Percentiles rank a stretch among this genome's conserved stretches.
Evolutionary conservation across 176 grass and related monocot species (phyloP).

Genomic region (Juncus effusus): DNA sequence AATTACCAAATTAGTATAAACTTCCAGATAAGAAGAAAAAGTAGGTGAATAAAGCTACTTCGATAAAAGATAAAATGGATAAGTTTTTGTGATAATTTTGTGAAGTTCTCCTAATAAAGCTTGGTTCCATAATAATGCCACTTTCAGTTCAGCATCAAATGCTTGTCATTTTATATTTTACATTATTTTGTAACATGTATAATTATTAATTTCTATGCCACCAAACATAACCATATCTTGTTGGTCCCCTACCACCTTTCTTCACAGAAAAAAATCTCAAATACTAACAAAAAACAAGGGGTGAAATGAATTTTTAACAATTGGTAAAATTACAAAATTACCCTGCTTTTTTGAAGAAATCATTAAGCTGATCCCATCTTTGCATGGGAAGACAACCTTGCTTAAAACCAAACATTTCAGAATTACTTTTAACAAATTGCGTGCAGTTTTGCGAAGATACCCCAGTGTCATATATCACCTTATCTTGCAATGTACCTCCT

Average conservation of each 20-base stretch:
- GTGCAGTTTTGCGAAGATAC: constrained; percentile 36
- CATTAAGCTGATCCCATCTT: constrained; percentile 94
- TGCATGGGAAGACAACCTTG: constrained; percentile 67
- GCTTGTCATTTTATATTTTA: background rate
- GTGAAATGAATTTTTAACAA: background rate
- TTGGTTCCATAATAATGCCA: background rate
- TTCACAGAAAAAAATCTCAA: background rate
- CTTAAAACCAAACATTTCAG: constrained; percentile 70
- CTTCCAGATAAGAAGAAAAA: background rate
- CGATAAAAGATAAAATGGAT: background rate
- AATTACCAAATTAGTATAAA: background rate
- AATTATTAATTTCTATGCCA: background rate
- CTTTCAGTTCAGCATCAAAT: background rate
- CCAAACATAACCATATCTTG: background rate
- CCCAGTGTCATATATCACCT: constrained; percentile 53
- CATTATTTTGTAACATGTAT: background rate
- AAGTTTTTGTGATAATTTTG: background rate
- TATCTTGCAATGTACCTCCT: constrained; percentile 83
- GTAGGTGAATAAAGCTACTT: constrained; percentile 2
- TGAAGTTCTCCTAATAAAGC: no score
- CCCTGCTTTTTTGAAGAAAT: constrained; percentile 70
- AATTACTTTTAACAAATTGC: constrained; percentile 54
- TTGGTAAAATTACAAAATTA: constrained; percentile 27
- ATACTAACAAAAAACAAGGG: constrained; percentile 5
- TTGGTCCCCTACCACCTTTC: background rate